phyloP scores from a whole-genome alignment of 2,329 filamentous ascomycete genomes.

The Beauveria sp. region DNA sequence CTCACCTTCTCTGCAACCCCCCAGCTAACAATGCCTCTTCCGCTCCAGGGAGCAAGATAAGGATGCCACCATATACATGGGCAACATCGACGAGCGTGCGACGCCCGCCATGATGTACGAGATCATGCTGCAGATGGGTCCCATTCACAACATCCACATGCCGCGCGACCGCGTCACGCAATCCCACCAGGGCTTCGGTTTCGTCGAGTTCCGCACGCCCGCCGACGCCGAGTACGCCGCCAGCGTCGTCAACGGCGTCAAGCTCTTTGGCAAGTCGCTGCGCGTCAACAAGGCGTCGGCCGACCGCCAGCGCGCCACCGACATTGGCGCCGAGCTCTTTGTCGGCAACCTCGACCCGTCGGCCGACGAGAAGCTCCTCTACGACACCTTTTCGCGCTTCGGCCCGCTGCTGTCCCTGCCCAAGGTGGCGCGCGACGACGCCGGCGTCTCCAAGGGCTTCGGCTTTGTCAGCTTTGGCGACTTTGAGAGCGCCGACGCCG shows the following conservation, averaged over 20 bases:
- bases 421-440: constrained; percentile 88
- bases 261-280: constrained; percentile 87
- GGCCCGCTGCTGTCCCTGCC: constrained; percentile 76
- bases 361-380: constrained; percentile 92
- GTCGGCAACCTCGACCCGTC: constrained; percentile 90
- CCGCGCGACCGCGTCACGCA: constrained; percentile 97
- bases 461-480: constrained; percentile 90
- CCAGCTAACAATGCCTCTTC: neutral
- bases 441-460: constrained; percentile 85
- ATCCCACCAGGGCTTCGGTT: constrained; percentile 94
- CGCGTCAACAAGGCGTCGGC: constrained; percentile 90
- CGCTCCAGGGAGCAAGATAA: constrained; percentile 86
- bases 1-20: neutral
- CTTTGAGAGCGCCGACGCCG: constrained; percentile 89
- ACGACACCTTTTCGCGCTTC: constrained; percentile 89
- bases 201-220: constrained; percentile 95
- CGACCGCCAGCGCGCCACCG: constrained; percentile 87
- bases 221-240: constrained; percentile 95
- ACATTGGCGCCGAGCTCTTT: constrained; percentile 95
- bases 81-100: constrained; percentile 95
- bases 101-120: constrained; percentile 90
- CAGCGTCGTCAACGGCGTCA: constrained; percentile 92
- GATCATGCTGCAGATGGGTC: constrained; percentile 95
- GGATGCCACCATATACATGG: constrained; percentile 95
- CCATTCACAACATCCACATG: constrained; percentile 95